These are phyloP conservation scores for Thelephora aurantiotincta DNA, from an alignment of 768 basidiomycete genomes.

Conservation along the genomic window DNA sequence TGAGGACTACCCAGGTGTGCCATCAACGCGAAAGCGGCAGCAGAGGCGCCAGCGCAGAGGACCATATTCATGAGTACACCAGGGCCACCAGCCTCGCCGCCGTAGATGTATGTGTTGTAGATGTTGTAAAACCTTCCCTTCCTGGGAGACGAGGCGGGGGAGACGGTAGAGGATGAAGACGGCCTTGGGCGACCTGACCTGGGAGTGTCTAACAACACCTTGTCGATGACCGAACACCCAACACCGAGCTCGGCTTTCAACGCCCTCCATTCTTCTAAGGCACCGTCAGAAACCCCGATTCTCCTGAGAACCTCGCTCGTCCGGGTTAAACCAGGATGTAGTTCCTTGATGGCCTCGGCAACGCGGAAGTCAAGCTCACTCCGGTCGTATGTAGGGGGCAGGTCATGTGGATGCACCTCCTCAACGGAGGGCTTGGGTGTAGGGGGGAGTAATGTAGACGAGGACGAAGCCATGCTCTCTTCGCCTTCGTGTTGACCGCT, in stretches of 20 bases:
- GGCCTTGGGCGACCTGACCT: slow-evolving; percentile 19
- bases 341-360: slow-evolving; percentile 50
- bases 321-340: slow-evolving; percentile 46
- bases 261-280: slow-evolving; percentile 63
- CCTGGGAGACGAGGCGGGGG: slow-evolving; percentile 4
- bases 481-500: slow-evolving; percentile 24
- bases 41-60: slow-evolving; percentile 48
- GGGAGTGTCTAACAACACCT: slow-evolving; percentile 37
- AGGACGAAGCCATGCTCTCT: slow-evolving; percentile 56
- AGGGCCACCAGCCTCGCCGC: slow-evolving; percentile 25
- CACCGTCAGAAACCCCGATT: slow-evolving; percentile 51
- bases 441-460: slow-evolving; percentile 57
- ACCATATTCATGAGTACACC: slow-evolving; percentile 21
- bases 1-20: slow-evolving; percentile 45
- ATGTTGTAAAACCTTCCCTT: slow-evolving; percentile 62
- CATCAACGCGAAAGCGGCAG: slow-evolving; percentile 45
- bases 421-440: slow-evolving; percentile 43
- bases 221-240: slow-evolving; percentile 65
- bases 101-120: slow-evolving; percentile 60
- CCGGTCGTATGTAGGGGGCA: slow-evolving; percentile 55
- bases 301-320: slow-evolving; percentile 25
- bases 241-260: slow-evolving; percentile 71
- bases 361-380: slow-evolving; percentile 33
- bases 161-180: neutral
- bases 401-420: slow-evolving; percentile 27